Evolutionary conservation across 2,329 filamentous ascomycete species (phyloP), one percentile per base, ranked within the genome.

Genomic region (Aspergillus carbonarius): DNA sequence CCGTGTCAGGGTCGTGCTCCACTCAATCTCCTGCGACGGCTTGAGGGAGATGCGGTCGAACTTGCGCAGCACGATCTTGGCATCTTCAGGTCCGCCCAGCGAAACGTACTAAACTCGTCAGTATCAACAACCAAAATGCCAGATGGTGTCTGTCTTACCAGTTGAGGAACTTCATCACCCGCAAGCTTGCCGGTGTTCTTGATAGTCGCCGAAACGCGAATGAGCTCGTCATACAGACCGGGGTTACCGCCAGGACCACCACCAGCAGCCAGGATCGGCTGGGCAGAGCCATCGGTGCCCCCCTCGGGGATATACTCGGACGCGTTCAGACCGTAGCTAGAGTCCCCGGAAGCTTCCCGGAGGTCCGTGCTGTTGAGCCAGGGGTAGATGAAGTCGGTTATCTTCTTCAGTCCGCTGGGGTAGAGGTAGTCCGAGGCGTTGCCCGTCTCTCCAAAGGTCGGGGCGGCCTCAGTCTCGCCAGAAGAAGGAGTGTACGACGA

Each of bases 1-100:
- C 39, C 93, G 84, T 5, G 87, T 92, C 56, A 97, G 76, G 15
- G 87, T 83, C 0, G 85, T 87, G 0, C 74, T 81, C 79, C 95
- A 96, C 1, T 81, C 84, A 3, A 79, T 81, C 53, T 82, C 85
- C 74, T 85, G 74, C n/a, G 91, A 91, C 0, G 91, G 83, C 4
- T 83, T 80, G 62, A 97, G 87, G 51, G 81, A 82, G 59, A 96
- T 75, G 48, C 91, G 85, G 59, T 96, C 90, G 69, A 97, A 98
- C 46, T 88, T 88, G 61, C 93, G 88, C 13, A 98, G 86, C 2
- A 84, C 82, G 42, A 83, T 77, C 57, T 79, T 79, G 8, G 86
- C 82, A 69, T 97, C 90, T 37, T 88, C 82, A 0, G 88, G 83
- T 0, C 91, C 92, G 51, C 93, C 93, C 2, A 96, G 89, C 30